These are phyloP conservation scores for Fusarium hostae DNA, from an alignment of 2,329 filamentous ascomycete genomes.

Conservation along the genomic window DNA sequence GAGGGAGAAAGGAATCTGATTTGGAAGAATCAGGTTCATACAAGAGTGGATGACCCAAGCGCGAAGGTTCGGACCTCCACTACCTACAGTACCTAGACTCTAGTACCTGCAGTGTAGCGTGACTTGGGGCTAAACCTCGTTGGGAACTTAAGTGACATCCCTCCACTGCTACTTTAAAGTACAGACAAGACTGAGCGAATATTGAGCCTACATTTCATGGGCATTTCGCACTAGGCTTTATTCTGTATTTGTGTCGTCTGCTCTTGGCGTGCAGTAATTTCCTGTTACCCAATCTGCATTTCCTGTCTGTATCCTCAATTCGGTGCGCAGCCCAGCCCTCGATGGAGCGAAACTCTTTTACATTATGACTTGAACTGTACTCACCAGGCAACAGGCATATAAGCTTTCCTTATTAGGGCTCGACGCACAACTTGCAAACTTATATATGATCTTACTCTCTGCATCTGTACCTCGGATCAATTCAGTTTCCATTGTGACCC, in stretches of 20 bases:
- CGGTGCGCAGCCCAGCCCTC: neutral
- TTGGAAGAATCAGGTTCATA: constrained; percentile 32
- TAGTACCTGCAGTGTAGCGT: constrained; percentile 40
- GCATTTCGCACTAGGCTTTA: neutral
- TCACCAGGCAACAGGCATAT: neutral
- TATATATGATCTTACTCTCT: neutral
- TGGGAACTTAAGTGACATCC: constrained; percentile 28
- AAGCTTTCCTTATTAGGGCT: neutral
- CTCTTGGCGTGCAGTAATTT: constrained; percentile 13
- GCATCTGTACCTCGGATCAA: constrained; percentile 1
- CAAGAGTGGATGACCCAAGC: constrained; percentile 35
- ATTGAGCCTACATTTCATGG: constrained; percentile 7
- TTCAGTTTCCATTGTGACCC: constrained; percentile 7
- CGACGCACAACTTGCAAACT: neutral
- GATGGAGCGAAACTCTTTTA: neutral
- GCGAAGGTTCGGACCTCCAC: constrained; percentile 15
- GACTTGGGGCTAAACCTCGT: constrained; percentile 35
- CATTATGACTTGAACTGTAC: neutral
- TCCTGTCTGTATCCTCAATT: neutral
- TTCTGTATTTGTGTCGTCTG: constrained; percentile 18
- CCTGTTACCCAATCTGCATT: neutral
- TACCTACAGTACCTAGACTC: constrained; percentile 19
- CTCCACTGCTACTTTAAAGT: constrained; percentile 21
- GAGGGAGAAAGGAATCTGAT: constrained; percentile 38
- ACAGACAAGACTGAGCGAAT: constrained; percentile 15